A percentile compares a stretch with the other conserved stretches of the same genome.
Conservation (phyloP, 2,329 filamentous ascomycete species). For the Hyphodiscus sp. region DNA sequence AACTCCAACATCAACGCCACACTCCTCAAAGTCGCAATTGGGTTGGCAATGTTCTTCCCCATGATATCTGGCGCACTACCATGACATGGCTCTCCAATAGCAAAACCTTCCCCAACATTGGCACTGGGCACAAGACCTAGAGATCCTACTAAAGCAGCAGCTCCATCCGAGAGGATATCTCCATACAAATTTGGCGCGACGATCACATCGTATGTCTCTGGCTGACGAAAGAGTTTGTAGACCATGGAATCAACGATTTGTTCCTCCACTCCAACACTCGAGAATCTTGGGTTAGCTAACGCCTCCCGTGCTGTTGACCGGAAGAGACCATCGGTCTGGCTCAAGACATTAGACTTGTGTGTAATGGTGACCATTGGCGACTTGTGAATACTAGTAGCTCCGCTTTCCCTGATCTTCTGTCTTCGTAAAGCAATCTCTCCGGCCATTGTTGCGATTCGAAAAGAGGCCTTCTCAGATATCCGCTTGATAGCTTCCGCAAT, state of each 20-base stretch:
- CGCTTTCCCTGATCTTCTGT: slow-evolving; percentile 66
- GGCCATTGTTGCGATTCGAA: slow-evolving; percentile 85
- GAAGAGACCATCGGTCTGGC: slow-evolving; percentile 95
- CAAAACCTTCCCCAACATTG: slow-evolving; percentile 90
- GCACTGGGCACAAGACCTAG: slow-evolving; percentile 89
- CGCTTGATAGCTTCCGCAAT: slow-evolving; percentile 97
- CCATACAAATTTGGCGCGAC: slow-evolving; percentile 97
- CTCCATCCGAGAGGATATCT: slow-evolving; percentile 92
- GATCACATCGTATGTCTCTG: slow-evolving; percentile 91
- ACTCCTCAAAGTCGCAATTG: slow-evolving; percentile 87
- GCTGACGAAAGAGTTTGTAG: slow-evolving; percentile 98
- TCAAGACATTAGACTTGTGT: slow-evolving; percentile 96
- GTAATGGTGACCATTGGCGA: slow-evolving; percentile 85
- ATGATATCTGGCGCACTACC: slow-evolving; percentile 93
- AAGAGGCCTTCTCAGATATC: slow-evolving; percentile 79
- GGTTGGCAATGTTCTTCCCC: slow-evolving; percentile 89
- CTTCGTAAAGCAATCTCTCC: slow-evolving; percentile 88
- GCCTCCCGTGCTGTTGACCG: slow-evolving; percentile 70
- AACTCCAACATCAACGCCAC: slow-evolving; percentile 96
- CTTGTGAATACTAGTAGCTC: slow-evolving; percentile 53
- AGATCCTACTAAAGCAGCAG: slow-evolving; percentile 86
- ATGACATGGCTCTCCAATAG: slow-evolving; percentile 97
- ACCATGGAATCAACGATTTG: slow-evolving; percentile 99
- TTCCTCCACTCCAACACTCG: slow-evolving; percentile 70
- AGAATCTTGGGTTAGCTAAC: slow-evolving; percentile 60